phyloP scores from a whole-genome alignment of 331 rosid genomes.

The Phaseolus coccineus region DNA sequence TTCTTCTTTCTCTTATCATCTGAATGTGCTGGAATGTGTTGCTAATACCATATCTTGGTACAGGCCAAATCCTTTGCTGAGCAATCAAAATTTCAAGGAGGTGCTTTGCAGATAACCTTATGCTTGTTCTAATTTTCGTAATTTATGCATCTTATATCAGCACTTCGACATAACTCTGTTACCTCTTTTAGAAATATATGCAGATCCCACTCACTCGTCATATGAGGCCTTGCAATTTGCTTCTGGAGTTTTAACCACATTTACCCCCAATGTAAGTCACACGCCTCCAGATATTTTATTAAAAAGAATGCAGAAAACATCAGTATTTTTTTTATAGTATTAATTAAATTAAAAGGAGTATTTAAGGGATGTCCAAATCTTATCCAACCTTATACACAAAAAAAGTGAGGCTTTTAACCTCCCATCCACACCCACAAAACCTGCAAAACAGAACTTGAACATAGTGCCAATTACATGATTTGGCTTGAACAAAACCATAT shows the following conservation, averaged over 20 bases:
- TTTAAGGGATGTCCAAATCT: too few species aligned
- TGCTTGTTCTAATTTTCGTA: constrained; percentile 26
- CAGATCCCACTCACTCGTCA: constrained; percentile 80
- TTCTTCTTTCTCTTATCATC: constrained; percentile 27
- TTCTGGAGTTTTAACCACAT: constrained; percentile 78
- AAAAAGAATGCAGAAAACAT: neutral
- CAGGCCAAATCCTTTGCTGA: constrained; percentile 78
- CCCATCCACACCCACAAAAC: too few species aligned
- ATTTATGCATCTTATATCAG: constrained; percentile 29
- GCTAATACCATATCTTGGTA: constrained; percentile 36
- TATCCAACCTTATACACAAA: too few species aligned
- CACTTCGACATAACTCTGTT: constrained; percentile 39
- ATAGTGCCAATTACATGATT: too few species aligned
- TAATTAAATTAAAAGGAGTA: too few species aligned
- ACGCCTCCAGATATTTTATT: neutral
- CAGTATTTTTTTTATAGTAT: too few species aligned
- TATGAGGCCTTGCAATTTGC: constrained; percentile 81
- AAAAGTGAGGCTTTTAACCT: too few species aligned
- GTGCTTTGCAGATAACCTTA: constrained; percentile 52
- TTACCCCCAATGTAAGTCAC: constrained; percentile 82
- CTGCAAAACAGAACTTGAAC: too few species aligned
- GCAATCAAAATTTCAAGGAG: constrained; percentile 89
- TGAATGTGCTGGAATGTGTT: constrained; percentile 21
- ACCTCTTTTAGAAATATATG: constrained; percentile 78
- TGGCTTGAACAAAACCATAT: too few species aligned